phyloP scores from a whole-genome alignment of 495 filamentous ascomycete species.

The Neurospora africana region DNA sequence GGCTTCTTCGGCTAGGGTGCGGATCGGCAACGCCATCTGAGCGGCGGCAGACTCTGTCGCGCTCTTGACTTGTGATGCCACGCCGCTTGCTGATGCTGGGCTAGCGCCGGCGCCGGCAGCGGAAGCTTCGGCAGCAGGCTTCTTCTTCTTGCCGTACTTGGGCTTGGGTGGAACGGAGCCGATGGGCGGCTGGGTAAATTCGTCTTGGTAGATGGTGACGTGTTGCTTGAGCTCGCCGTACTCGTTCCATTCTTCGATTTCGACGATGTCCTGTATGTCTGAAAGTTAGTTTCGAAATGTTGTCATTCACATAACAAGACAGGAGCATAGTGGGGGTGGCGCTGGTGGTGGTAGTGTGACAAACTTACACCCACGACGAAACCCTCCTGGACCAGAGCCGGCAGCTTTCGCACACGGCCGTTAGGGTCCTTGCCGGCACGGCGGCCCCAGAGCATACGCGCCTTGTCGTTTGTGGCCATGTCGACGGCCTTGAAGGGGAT shows the following conservation, averaged over 20 bases:
- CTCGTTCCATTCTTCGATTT: conserved; percentile 98
- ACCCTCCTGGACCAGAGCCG: conserved; percentile 80
- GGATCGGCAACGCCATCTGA: conserved; percentile 40
- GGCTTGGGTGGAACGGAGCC: conserved; percentile 23
- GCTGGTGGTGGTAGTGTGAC: not conserved
- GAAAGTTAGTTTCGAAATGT: not conserved
- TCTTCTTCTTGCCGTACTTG: conserved; percentile 14
- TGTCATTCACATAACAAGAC: not conserved
- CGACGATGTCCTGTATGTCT: conserved; percentile 63
- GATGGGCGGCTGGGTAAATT: conserved; percentile 38
- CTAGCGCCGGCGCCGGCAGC: conserved; percentile 28
- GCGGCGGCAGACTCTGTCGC: conserved; percentile 12
- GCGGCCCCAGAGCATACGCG: conserved; percentile 81
- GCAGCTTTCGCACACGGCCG: conserved; percentile 68
- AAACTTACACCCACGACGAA: conserved; percentile 71
- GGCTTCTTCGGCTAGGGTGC: conserved; percentile 59
- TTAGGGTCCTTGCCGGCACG: conserved; percentile 51
- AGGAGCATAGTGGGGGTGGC: not conserved
- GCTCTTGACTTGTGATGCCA: conserved; percentile 7
- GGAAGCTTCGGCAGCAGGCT: conserved; percentile 15
- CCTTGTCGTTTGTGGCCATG: conserved; percentile 83
- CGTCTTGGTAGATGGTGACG: conserved; percentile 49
- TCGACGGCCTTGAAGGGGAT: conserved; percentile 89
- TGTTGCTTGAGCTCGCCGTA: conserved; percentile 88
- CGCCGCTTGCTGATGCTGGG: conserved; percentile 10